Evolutionary conservation across 768 basidiomycete genomes (phyloP).

Genomic region (Tubosaeta sp.): DNA sequence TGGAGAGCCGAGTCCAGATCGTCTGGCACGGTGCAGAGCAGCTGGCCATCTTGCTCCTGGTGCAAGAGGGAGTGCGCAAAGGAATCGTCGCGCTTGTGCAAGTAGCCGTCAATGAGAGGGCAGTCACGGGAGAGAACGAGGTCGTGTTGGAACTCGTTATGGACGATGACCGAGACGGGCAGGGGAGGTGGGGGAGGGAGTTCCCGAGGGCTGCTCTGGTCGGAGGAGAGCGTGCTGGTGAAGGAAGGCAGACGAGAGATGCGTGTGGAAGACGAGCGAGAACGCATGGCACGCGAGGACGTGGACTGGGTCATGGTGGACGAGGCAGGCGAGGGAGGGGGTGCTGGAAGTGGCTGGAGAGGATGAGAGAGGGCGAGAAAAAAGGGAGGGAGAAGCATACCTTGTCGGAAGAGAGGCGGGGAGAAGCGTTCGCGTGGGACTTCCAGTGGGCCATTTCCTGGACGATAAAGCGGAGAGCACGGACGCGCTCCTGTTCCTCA

Average conservation of each 20-base stretch:
- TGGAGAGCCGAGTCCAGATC: conserved; percentile 23
- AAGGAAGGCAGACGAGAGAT: conserved; percentile 32
- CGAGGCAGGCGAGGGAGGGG: conserved; percentile 26
- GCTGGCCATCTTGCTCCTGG: conserved; percentile 16
- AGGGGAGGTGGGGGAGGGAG: conserved; percentile 20
- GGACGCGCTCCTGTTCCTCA: conserved; percentile 31
- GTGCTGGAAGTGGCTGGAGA: conserved; percentile 16
- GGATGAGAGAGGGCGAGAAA: background rate
- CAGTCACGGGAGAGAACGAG: conserved; percentile 16
- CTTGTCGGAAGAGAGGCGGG: conserved; percentile 10
- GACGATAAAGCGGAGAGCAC: conserved; percentile 33
- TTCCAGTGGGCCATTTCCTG: conserved; percentile 33
- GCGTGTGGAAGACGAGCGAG: conserved; percentile 27
- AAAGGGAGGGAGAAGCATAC: background rate
- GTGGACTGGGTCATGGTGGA: conserved; percentile 24
- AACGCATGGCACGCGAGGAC: conserved; percentile 26
- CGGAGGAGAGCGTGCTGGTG: conserved; percentile 31
- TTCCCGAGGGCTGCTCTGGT: conserved; percentile 29
- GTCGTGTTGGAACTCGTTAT: conserved; percentile 27
- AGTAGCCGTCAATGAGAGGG: conserved; percentile 7
- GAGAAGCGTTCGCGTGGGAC: conserved; percentile 1
- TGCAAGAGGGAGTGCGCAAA: background rate
- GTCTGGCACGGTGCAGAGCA: conserved; percentile 12
- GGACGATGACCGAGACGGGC: conserved; percentile 30
- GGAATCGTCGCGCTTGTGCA: conserved; percentile 17